Evolutionary conservation across 768 basidiomycete species (phyloP).

Genomic region (Filobasidium wieringae): DNA sequence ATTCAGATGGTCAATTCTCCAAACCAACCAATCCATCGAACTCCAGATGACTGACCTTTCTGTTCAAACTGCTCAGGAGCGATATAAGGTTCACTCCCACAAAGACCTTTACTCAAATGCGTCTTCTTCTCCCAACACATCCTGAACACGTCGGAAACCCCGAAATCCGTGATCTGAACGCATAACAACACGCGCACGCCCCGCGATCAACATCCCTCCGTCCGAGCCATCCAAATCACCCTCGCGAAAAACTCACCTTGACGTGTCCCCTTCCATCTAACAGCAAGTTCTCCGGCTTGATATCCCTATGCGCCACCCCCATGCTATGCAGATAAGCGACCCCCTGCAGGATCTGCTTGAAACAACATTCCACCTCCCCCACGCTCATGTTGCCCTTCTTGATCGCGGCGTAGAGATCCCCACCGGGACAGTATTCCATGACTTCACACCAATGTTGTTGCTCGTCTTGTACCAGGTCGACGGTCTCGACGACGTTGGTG

Average conservation of each 20-base stretch:
- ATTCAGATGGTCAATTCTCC: neutral
- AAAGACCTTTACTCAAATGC: conserved; percentile 92
- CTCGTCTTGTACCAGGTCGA: conserved; percentile 98
- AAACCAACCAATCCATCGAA: neutral
- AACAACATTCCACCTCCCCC: conserved; percentile 90
- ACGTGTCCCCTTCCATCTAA: conserved; percentile 84
- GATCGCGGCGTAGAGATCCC: conserved; percentile 95
- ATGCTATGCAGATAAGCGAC: conserved; percentile 86
- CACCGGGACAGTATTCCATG: conserved; percentile 98
- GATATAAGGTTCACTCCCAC: conserved; percentile 96
- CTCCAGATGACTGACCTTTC: conserved; percentile 62
- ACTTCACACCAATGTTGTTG: conserved; percentile 95
- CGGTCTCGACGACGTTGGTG: conserved; percentile 91
- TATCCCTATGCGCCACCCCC: conserved; percentile 93
- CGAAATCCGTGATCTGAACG: conserved; percentile 86
- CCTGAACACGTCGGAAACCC: conserved; percentile 96
- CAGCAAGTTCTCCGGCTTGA: conserved; percentile 96
- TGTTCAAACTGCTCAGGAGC: conserved; percentile 93
- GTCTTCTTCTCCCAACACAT: conserved; percentile 96
- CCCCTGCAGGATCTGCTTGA: conserved; percentile 86
- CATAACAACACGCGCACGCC: neutral
- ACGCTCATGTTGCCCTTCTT: conserved; percentile 90
- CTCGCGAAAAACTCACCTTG: conserved; percentile 51
- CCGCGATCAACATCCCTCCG: neutral
- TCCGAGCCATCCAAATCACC: neutral